A percentile compares a stretch with the other conserved stretches of the same genome.
phyloP scores from a whole-genome alignment of 148 eudicot species.

The Fagopyrum esculentum region DNA sequence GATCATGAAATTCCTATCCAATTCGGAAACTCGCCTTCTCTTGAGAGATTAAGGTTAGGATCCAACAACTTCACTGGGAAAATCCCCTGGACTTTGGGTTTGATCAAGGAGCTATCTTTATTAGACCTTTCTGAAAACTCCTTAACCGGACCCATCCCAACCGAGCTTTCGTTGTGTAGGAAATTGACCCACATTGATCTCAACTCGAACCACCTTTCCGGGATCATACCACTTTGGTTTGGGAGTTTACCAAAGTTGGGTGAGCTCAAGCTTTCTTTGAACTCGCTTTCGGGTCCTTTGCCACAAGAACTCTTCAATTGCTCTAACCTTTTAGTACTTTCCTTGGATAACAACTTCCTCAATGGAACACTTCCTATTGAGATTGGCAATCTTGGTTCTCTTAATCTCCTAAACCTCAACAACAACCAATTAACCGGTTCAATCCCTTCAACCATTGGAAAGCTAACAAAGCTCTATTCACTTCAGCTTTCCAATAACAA shows the following conservation, averaged over 20 bases:
- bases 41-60: conserved; percentile 77
- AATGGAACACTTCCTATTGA: conserved; percentile 57
- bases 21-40: conserved; percentile 56
- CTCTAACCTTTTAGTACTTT: conserved; percentile 68
- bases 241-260: conserved; percentile 74
- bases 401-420: conserved; percentile 68
- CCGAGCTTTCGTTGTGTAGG: conserved; percentile 57
- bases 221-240: conserved; percentile 67
- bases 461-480: conserved; percentile 67
- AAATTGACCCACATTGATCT: conserved; percentile 73
- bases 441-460: conserved; percentile 62
- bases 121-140: conserved; percentile 75
- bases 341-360: conserved; percentile 48
- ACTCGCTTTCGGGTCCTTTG: conserved; percentile 57
- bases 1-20: conserved; percentile 60
- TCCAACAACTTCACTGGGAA: conserved; percentile 55
- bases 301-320: conserved; percentile 72
- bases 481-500: conserved; percentile 64
- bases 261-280: conserved; percentile 76
- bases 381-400: conserved; percentile 60
- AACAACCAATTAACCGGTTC: conserved; percentile 55
- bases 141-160: conserved; percentile 62
- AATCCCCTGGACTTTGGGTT: conserved; percentile 71
- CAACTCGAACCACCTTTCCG: conserved; percentile 63
- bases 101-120: conserved; percentile 37